Evolutionary conservation across 75 land plant genomes (phyloP), one percentile per base, ranked within the genome.

Genomic region (Cryptomeria japonica): DNA sequence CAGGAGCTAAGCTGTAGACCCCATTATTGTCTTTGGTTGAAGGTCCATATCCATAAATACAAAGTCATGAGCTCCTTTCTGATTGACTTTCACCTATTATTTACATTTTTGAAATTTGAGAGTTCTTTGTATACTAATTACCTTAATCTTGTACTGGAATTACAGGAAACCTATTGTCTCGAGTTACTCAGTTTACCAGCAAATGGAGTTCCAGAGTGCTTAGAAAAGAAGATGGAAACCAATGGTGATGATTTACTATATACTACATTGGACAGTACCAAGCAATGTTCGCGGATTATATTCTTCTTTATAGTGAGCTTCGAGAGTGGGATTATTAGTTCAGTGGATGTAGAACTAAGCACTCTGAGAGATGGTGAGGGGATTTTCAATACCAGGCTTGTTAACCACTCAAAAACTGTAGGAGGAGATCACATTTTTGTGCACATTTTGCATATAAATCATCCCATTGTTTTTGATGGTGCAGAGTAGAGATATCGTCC

Each of bases 121-220:
- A 58, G 28, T 25, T 31, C 77, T 1, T 32, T 73, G 36, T 34
- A 73, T 73, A 34, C 37, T 34, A 70, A 5, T 70, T 73, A 34
- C 37, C 32, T 31, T 73, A 73, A 38, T 38, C 80, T 78, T 22
- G 41, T 44, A 28, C 37, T 84, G 37, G 41, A 55, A 84, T 18
- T 55, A 55, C 64, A 84, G 86, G 64, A 53, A 32, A 53, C 86
- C 36, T 2, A 2, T 53, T 84, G 41, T 84, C 64, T 84, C 36
- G 86, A 84, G 38, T 84, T 84, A 84, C 55, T 84, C 41, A 84
- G 64, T 61, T 55, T 84, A 55, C 55, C 64, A 32, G 86, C 86
- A 55, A 84, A 84, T 55, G 36, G 41, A 41, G 64, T 84, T 32
- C 86, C 64, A 53, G 64, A 84, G 22, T 44, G 19, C 28, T 55